A percentile compares a stretch with the other conserved stretches of the same genome.
phyloP scores from a whole-genome alignment of 106 monocot species.

The Dendrobium nobile region DNA sequence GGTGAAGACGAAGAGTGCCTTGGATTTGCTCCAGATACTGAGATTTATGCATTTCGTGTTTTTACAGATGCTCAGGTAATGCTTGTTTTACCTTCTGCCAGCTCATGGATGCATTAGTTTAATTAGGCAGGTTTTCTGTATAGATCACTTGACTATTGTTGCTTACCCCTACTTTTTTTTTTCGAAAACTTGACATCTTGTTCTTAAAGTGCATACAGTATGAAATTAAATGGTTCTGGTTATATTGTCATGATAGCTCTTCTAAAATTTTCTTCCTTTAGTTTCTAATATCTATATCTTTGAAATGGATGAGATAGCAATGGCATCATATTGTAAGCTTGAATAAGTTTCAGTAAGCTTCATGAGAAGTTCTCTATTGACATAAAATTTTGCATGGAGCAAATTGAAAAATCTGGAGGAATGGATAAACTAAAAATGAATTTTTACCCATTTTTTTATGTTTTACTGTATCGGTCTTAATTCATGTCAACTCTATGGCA shows the following conservation, averaged over 20 bases:
- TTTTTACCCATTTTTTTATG: not conserved
- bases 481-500: not conserved
- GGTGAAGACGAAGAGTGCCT: conserved; percentile 92
- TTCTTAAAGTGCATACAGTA: not conserved
- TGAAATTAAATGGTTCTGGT: not conserved
- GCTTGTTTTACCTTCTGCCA: conserved; percentile 22
- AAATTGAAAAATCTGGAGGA: too few species aligned
- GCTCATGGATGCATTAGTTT: not conserved
- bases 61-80: conserved; percentile 99
- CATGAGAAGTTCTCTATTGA: too few species aligned
- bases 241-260: too few species aligned
- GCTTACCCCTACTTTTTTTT: not conserved
- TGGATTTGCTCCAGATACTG: conserved; percentile 97
- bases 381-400: too few species aligned
- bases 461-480: not conserved
- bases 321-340: too few species aligned
- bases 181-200: not conserved
- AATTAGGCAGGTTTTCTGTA: not conserved
- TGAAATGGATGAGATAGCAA: too few species aligned
- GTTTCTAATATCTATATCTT: too few species aligned
- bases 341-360: too few species aligned
- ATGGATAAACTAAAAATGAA: too few species aligned
- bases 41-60: conserved; percentile 98
- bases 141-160: not conserved
- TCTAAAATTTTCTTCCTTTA: too few species aligned